phyloP scores from a whole-genome alignment of 371 early-diverging fungal genomes.

The Mucor plumbeus region DNA sequence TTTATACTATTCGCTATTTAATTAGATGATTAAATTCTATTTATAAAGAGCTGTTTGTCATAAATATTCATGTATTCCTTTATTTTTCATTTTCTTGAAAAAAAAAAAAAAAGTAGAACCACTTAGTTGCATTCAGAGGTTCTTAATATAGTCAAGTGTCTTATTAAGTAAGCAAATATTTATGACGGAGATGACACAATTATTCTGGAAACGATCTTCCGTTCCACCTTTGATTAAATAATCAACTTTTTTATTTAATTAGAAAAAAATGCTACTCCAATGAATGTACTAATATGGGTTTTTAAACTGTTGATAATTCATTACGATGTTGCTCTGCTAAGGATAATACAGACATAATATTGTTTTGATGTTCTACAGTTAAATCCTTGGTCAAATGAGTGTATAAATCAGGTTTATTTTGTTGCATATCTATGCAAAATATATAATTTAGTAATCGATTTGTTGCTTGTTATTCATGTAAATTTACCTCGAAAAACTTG shows the following conservation, averaged over 20 bases:
- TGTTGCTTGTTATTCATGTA: background rate
- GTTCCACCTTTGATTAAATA: background rate
- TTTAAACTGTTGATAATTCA: background rate
- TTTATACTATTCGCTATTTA: background rate
- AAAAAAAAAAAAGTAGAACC: too few relatives aligned
- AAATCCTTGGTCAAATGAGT: slow-evolving; percentile 25
- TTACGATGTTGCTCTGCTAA: slow-evolving; percentile 42
- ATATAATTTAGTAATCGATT: background rate
- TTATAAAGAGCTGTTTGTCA: background rate
- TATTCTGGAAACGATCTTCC: background rate
- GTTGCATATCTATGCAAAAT: slow-evolving; percentile 15
- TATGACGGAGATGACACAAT: background rate
- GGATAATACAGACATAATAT: slow-evolving; percentile 43
- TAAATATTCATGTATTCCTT: background rate
- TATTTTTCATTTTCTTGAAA: background rate
- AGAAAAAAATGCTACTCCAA: background rate
- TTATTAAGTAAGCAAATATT: slow-evolving; percentile 10
- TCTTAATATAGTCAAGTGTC: slow-evolving; percentile 2
- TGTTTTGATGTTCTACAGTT: slow-evolving; percentile 39
- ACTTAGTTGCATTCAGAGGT: background rate
- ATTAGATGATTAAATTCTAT: background rate
- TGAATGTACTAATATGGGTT: background rate
- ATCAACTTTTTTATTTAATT: background rate
- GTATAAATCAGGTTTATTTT: slow-evolving; percentile 29
- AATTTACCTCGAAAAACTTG: slow-evolving; percentile 50